These are phyloP conservation scores for Ampelocalamus luodianensis DNA, from an alignment of 176 grass and related monocot species.

Conservation along the genomic window DNA sequence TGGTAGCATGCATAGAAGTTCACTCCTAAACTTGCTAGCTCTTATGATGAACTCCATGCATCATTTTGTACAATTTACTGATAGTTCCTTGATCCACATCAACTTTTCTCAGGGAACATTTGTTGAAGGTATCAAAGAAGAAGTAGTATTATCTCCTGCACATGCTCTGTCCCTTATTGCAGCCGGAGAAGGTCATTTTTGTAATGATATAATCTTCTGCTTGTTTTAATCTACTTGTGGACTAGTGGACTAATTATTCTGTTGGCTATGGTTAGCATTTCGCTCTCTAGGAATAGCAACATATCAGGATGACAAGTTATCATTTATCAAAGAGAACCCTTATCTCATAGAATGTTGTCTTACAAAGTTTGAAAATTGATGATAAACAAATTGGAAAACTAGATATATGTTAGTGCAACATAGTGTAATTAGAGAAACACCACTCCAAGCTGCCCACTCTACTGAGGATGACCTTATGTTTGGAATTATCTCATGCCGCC, in stretches of 20 bases:
- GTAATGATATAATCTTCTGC: slow-evolving; percentile 18
- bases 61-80: slow-evolving; percentile 36
- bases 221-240: neutral
- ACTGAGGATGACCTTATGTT: neutral
- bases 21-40: neutral
- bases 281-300: slow-evolving; percentile 1
- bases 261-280: slow-evolving; percentile 19
- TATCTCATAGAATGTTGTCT: slow-evolving; percentile 5
- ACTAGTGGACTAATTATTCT: neutral
- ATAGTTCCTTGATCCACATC: slow-evolving; percentile 32
- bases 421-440: slow-evolving; percentile 9
- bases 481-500: neutral
- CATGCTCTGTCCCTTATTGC: slow-evolving; percentile 98
- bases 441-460: neutral
- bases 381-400: neutral
- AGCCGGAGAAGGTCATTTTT: slow-evolving; percentile 87
- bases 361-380: neutral
- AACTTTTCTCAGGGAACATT: slow-evolving; percentile 80
- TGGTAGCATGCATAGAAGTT: slow-evolving; percentile 30
- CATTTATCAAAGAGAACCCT: slow-evolving; percentile 7
- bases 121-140: slow-evolving; percentile 99
- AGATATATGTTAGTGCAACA: neutral
- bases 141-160: slow-evolving; percentile 98
- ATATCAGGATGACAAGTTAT: slow-evolving; percentile 3
- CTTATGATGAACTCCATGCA: slow-evolving; percentile 18